phyloP scores from a whole-genome alignment of 768 basidiomycete genomes.

The Mycena capillaripes region DNA sequence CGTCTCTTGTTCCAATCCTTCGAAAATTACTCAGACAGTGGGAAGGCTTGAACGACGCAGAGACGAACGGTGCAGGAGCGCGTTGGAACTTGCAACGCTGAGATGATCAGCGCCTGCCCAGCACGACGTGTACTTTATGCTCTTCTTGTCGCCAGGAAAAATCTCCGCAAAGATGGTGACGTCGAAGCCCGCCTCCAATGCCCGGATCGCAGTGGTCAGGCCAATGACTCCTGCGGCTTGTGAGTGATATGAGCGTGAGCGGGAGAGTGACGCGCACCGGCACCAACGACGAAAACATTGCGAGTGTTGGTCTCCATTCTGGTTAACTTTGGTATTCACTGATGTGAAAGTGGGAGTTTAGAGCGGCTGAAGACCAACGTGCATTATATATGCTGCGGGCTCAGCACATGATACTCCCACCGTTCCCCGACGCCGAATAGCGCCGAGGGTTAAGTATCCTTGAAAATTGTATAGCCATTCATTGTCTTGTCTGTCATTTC shows the following conservation, averaged over 20 bases:
- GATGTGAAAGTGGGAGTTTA: not conserved
- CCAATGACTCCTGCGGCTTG: conserved; percentile 66
- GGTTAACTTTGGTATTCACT: not conserved
- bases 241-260: no score
- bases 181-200: conserved; percentile 60
- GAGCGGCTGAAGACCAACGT: not conserved
- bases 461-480: no score
- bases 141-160: conserved; percentile 63
- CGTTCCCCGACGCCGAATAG: no score
- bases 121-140: conserved; percentile 63
- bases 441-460: no score
- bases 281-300: conserved; percentile 26
- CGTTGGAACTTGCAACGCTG: conserved; percentile 3
- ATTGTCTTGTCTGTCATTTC: no score
- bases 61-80: conserved; percentile 1
- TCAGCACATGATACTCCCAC: no score
- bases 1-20: conserved; percentile 32
- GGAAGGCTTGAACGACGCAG: not conserved
- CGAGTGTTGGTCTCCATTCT: not conserved
- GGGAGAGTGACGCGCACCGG: not conserved
- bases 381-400: not conserved
- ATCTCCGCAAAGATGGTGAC: conserved; percentile 68
- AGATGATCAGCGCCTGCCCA: conserved; percentile 57
- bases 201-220: conserved; percentile 64
- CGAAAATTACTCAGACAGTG: not conserved